phyloP scores from a whole-genome alignment of 2,329 filamentous ascomycete species.

The Sporothrix brasiliensis region DNA sequence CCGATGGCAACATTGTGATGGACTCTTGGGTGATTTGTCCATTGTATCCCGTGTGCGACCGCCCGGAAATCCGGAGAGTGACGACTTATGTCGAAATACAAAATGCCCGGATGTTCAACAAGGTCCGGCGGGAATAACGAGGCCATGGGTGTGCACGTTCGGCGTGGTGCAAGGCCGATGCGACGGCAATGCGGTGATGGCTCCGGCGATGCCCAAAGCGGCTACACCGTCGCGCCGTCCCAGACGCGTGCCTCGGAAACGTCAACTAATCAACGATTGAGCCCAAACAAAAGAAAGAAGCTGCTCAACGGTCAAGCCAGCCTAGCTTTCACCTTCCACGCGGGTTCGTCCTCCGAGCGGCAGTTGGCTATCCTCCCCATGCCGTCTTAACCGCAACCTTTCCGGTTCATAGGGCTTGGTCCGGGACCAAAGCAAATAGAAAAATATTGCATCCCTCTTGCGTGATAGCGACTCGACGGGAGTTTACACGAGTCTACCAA shows the following conservation, averaged over 20 bases:
- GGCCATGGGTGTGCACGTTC: neutral
- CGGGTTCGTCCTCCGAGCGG: neutral
- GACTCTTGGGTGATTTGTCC: conserved; percentile 16
- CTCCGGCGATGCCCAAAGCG: conserved; percentile 15
- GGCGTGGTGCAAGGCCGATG: neutral
- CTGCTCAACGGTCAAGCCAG: neutral
- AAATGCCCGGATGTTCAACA: neutral
- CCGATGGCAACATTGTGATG: conserved; percentile 7
- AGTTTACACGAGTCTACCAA: neutral
- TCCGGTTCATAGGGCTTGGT: neutral
- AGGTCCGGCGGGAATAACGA: neutral
- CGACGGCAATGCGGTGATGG: neutral
- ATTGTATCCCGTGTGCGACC: no score
- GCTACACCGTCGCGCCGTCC: conserved; percentile 15
- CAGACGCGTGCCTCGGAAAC: no score
- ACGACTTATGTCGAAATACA: neutral
- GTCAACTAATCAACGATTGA: no score
- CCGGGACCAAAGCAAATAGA: neutral
- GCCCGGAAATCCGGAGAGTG: no score
- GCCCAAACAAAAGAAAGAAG: neutral
- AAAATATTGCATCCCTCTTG: conserved; percentile 19
- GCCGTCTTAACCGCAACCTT: neutral
- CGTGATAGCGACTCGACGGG: conserved; percentile 7
- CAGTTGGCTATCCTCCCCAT: no score
- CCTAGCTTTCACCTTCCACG: conserved; percentile 1